Evolutionary conservation across 495 filamentous ascomycete species (phyloP), one percentile per base, ranked within the genome.

Genomic region (Barbatosphaeria neglecta): DNA sequence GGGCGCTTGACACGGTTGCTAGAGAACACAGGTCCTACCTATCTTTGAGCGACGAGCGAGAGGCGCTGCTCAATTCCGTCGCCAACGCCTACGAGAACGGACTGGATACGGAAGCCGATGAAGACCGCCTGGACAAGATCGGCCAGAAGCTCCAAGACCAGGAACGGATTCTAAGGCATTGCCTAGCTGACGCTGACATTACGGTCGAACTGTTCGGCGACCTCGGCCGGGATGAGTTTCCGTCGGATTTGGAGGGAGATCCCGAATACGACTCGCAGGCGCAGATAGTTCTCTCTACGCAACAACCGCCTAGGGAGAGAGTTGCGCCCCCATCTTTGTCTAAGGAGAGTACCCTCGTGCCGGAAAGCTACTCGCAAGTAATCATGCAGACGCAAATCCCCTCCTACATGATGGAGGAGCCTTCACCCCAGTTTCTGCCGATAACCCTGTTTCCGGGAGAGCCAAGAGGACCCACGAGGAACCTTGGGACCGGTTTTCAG

Each of bases 301-400:
- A 61, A 17, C 49, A 44, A n/a, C 31, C 9, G 1, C 22, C 52
- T 0, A 44, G 37, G 37, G 48, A 35, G 18, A n/a, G n/a, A n/a
- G 7, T 23, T 24, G 38, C 22, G 4, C 23, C 31, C 22, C 20
- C 41, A 5, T 17, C 40, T 20, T 22, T 44, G 8, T 60, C 58
- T 23, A 55, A 51, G 19, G 54, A 61, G 17, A 47, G 46, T n/a
- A 59, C 55, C 11, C 41, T 49, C 20, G 51, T 66, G 22, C 60
- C 58, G 2, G 56, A 64, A 45, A 61, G 60, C 47, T 60, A 58
- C 44, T 66, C 66, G 16, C 69, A 77, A 50, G 58, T 75, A 13
- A 67, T 74, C 22, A 55, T 67, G 16, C 72, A 76, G 43, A 75
- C 72, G 0, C 72, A 76, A 46, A 43, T 65, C 13, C 57, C 62